These are phyloP conservation scores for Ogataea neopini DNA, from an alignment of 805 yeast species.

Conservation along the genomic window DNA sequence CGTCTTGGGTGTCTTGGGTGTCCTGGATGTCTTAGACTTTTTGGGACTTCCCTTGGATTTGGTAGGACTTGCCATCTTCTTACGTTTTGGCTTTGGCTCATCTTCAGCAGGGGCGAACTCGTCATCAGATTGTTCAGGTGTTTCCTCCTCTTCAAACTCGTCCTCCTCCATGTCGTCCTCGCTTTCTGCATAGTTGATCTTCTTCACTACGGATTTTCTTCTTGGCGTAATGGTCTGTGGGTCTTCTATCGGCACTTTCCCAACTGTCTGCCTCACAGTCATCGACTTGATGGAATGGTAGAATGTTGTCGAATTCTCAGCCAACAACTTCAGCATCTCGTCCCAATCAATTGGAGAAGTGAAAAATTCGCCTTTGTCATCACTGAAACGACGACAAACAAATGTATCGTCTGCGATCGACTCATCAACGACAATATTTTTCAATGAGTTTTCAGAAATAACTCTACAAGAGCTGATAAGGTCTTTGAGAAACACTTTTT, in stretches of 20 bases:
- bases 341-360: slow-evolving; percentile 43
- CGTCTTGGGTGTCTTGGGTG: no score
- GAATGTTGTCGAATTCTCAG: slow-evolving; percentile 34
- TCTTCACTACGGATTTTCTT: slow-evolving; percentile 18
- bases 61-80: neutral
- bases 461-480: slow-evolving; percentile 48
- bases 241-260: neutral
- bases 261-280: slow-evolving; percentile 31
- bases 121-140: slow-evolving; percentile 3
- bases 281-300: slow-evolving; percentile 32
- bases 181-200: slow-evolving; percentile 13
- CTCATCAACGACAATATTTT: slow-evolving; percentile 38
- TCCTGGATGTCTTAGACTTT: slow-evolving; percentile 9
- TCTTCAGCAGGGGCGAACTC: neutral
- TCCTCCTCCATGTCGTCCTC: slow-evolving; percentile 8
- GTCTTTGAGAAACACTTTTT: slow-evolving; percentile 43
- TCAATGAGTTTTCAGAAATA: slow-evolving; percentile 39
- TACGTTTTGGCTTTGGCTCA: neutral
- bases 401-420: slow-evolving; percentile 35
- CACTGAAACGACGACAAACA: slow-evolving; percentile 45
- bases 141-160: neutral
- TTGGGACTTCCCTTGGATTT: slow-evolving; percentile 5
- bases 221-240: slow-evolving; percentile 4
- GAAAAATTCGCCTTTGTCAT: slow-evolving; percentile 36
- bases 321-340: slow-evolving; percentile 30